Evolutionary conservation across 2,329 filamentous ascomycete genomes (phyloP), one percentile per base, ranked within the genome.

Genomic region (Aspergillus latus): DNA sequence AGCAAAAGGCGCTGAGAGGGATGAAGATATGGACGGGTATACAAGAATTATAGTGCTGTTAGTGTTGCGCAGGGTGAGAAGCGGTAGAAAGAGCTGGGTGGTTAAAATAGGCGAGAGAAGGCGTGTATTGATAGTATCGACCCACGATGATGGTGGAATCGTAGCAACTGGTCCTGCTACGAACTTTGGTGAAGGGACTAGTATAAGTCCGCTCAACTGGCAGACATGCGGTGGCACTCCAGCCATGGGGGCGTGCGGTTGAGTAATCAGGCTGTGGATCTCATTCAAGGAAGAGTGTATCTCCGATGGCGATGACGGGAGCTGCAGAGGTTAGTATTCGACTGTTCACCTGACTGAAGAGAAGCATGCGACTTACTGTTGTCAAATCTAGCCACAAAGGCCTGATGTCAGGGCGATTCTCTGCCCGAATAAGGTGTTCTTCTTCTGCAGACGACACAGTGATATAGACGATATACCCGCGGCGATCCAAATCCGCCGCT

Each of bases 391-490:
- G 82, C 69, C 85, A 85, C 56, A 99, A 76, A 6, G 93, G 86
- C 60, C 88, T 84, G 62, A 97, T 88, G 69, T 97, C 94, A 5
- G 86, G 81, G 59, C 91, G 82, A n/a, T 86, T 83, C 71, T 96
- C 84, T 58, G 84, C 83, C 58, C 90, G 84, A 11, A 97, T 86
- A 61, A 88, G 77, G 36, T 87, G 81, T 72, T 97, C 92, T 64
- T 97, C 93, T 66, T 96, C 90, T 57, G 86, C 77, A n/a, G 86
- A 90, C 61, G 86, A 88, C 66, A 92, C 93, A 0, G 96, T 89
- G 58, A 99, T 81, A 72, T 92, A 99, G 54, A 97, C 90, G 59
- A 97, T 89, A 72, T 95, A 97, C 4, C 94, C 94, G 62, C 92
- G 85, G 58, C 92, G 82, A 76, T 97, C 94, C 63, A 99, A 80